Evolutionary conservation across 2,329 filamentous ascomycete genomes (phyloP).

Genomic region (Lasiodiplodia sp.): DNA sequence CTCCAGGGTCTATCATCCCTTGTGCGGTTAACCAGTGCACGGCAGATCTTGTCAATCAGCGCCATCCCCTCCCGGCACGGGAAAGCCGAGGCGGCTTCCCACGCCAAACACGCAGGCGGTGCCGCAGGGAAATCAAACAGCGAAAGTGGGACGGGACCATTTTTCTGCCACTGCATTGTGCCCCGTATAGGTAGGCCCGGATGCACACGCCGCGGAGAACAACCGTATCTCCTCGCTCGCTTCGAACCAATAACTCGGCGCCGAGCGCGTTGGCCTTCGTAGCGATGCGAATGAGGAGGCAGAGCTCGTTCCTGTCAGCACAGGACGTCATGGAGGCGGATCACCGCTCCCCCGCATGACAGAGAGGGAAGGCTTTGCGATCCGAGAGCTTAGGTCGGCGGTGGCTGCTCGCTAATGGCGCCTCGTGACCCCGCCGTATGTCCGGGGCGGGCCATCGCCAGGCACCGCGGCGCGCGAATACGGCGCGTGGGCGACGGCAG

Average conservation of each 20-base stretch:
- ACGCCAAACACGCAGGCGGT: neutral
- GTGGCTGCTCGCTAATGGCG: conserved; percentile 10
- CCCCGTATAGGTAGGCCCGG: neutral
- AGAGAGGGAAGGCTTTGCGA: conserved; percentile 13
- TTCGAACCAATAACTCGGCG: neutral
- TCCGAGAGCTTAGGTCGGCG: conserved; percentile 9
- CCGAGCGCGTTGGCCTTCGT: neutral
- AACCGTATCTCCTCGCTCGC: neutral
- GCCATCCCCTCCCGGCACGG: neutral
- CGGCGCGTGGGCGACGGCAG: conserved; percentile 5
- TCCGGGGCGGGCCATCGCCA: neutral
- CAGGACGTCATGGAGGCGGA: conserved; percentile 14
- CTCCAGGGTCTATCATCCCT: conserved; percentile 3
- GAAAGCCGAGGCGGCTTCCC: neutral
- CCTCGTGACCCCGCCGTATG: conserved; percentile 5
- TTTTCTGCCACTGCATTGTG: neutral
- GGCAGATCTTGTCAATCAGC: neutral
- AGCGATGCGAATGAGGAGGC: neutral
- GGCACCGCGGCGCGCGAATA: conserved; percentile 12
- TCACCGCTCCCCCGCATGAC: conserved; percentile 15
- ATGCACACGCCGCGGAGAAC: neutral
- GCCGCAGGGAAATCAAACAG: neutral
- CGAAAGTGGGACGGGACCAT: conserved; percentile 1
- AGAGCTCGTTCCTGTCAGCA: neutral
- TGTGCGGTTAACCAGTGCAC: neutral